Evolutionary conservation across 2,329 filamentous ascomycete species (phyloP).

Genomic region (Trichophyton mentagrophytes): DNA sequence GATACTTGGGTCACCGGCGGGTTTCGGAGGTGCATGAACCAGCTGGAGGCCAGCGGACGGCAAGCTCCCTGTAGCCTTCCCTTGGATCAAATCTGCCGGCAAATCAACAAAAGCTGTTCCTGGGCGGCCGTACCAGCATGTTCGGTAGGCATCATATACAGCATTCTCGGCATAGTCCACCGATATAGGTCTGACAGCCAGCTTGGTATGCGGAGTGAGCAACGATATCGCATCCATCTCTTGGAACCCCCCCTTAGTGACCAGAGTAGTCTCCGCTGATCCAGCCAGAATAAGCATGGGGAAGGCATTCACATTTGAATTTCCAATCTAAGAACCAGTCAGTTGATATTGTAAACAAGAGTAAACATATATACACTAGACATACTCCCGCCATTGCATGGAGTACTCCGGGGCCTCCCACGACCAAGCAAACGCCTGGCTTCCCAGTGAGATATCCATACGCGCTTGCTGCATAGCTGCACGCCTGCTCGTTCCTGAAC

Average conservation of each 20-base stretch:
- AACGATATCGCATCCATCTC: slow-evolving; percentile 44
- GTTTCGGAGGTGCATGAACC: slow-evolving; percentile 30
- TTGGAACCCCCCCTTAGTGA: slow-evolving; percentile 45
- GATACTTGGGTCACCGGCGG: slow-evolving; percentile 34
- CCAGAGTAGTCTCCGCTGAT: slow-evolving; percentile 39
- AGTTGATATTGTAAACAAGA: background rate
- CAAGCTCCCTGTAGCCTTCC: slow-evolving; percentile 14
- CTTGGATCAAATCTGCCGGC: slow-evolving; percentile 44
- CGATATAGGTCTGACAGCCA: slow-evolving; percentile 35
- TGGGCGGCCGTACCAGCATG: slow-evolving; percentile 42
- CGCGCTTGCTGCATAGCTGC: slow-evolving; percentile 44
- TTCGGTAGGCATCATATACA: slow-evolving; percentile 41
- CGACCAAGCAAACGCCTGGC: slow-evolving; percentile 46
- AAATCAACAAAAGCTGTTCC: slow-evolving; percentile 44
- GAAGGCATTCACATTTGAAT: slow-evolving; percentile 42
- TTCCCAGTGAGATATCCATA: slow-evolving; percentile 47
- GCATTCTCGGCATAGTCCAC: slow-evolving; percentile 36
- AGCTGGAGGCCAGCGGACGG: slow-evolving; percentile 21
- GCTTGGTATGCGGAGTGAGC: slow-evolving; percentile 42
- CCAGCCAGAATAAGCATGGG: slow-evolving; percentile 44
- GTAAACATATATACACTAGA: slow-evolving; percentile 4
- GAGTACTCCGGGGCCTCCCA: slow-evolving; percentile 46
- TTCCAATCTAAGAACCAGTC: slow-evolving; percentile 30
- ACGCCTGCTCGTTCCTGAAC: slow-evolving; percentile 48
- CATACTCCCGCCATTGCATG: slow-evolving; percentile 46